These are phyloP conservation scores for Chrysanthemum lavandulifolium DNA, from an alignment of 129 eudicot species.

Conservation along the genomic window DNA sequence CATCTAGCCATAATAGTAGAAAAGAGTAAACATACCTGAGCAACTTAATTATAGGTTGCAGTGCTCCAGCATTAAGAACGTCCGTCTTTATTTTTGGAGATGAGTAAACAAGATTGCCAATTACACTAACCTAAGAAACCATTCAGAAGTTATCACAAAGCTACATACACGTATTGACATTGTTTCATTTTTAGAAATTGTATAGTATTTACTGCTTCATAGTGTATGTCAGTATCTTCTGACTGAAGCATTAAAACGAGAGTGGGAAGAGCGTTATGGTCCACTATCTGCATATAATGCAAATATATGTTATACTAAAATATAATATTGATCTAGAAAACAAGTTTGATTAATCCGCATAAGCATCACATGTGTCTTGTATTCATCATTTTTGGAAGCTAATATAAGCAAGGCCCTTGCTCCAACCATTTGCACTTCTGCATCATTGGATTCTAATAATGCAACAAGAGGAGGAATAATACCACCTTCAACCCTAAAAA, in stretches of 20 bases:
- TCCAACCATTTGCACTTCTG: constrained; percentile 90
- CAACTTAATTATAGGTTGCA: constrained; percentile 92
- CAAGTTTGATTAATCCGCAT: background rate
- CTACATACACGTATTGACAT: background rate
- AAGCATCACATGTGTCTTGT: constrained; percentile 66
- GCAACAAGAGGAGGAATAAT: constrained; percentile 96
- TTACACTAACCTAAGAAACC: constrained; percentile 82
- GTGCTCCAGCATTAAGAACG: constrained; percentile 94
- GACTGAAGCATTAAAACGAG: constrained; percentile 83
- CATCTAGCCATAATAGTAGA: background rate
- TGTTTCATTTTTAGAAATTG: constrained; percentile 10
- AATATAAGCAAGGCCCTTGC: constrained; percentile 85
- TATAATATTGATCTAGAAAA: constrained; percentile 6
- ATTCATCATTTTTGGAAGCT: constrained; percentile 82
- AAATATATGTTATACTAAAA: background rate
- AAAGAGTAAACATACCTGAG: constrained; percentile 49
- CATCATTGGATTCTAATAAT: constrained; percentile 62
- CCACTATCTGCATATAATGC: constrained; percentile 64
- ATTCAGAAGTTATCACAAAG: constrained; percentile 7
- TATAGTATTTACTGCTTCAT: constrained; percentile 70
- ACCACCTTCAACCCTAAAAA: constrained; percentile 79
- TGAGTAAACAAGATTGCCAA: constrained; percentile 95
- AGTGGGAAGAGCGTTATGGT: constrained; percentile 78
- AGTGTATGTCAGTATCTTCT: constrained; percentile 73
- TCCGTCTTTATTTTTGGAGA: constrained; percentile 85